These are phyloP conservation scores for Schizosaccharomyces japonicus DNA, from an alignment of 805 yeast species.

Conservation along the genomic window DNA sequence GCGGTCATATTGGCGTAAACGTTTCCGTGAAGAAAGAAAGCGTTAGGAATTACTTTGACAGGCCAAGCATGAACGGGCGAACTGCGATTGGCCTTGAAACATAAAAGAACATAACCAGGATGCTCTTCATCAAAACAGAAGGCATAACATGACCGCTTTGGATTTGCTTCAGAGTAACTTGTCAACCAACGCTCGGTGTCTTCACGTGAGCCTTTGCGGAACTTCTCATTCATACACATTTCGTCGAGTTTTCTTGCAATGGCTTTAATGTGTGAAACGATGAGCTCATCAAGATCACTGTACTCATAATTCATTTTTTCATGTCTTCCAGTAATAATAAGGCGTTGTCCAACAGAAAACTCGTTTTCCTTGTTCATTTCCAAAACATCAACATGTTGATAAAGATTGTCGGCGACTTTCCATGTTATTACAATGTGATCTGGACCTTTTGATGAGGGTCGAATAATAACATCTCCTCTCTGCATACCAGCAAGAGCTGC, in stretches of 20 bases:
- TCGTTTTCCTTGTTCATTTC: constrained; percentile 51
- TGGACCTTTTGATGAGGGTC: constrained; percentile 81
- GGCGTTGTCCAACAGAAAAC: constrained; percentile 29
- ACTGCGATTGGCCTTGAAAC: constrained; percentile 46
- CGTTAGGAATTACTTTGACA: constrained; percentile 72
- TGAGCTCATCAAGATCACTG: constrained; percentile 78
- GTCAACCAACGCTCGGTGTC: constrained; percentile 75
- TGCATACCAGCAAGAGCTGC: constrained; percentile 69
- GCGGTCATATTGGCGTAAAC: constrained; percentile 73
- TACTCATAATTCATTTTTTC: constrained; percentile 22
- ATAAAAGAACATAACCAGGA: constrained; percentile 80
- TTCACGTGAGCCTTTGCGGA: constrained; percentile 50
- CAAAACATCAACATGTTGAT: constrained; percentile 71
- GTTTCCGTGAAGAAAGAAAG: constrained; percentile 46
- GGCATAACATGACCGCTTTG: constrained; percentile 69
- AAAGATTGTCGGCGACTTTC: constrained; percentile 78
- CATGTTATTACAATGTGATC: constrained; percentile 83
- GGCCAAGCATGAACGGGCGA: constrained; percentile 52
- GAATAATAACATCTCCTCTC: constrained; percentile 76
- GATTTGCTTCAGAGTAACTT: constrained; percentile 74
- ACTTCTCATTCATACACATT: constrained; percentile 69
- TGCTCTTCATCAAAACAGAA: constrained; percentile 73
- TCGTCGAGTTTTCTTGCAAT: constrained; percentile 64
- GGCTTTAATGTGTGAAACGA: constrained; percentile 66
- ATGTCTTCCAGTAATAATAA: constrained; percentile 33